Base-by-base conservation (phyloP, 441 rosid genomes). In the Hypseocharis bilobata region DNA sequence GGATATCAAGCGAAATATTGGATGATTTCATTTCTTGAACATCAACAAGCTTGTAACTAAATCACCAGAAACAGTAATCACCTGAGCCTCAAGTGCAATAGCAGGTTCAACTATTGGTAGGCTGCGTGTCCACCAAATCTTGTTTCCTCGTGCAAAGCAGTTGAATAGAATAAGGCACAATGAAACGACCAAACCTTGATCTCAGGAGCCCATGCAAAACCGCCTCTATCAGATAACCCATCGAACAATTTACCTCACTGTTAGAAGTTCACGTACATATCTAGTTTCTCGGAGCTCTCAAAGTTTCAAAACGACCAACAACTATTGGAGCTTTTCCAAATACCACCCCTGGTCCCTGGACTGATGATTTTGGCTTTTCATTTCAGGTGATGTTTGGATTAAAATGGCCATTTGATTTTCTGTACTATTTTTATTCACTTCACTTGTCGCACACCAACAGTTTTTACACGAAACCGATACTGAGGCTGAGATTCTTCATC, bases 381-480 rank as follows among this genome's bases (percentile, higher is more conserved):
- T 1, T 30, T 55, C 45, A 16, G 19, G 27, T 8, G 6, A 28
- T 17, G 49, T 2, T 16, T 14, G 6, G 6, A 40, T 26, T 38
- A 32, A 3, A 17, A 25, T 38, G 38, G 32, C 58, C 42, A 57
- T 63, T 56, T 11, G 20, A 23, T 32, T 25, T 26, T 5, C 16
- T 34, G 13, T 17, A 3, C 11, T 13, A 6, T 56, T 60, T 60
- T 59, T 55, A 36, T 65, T 88, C 78, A 92, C 75, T 87, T 89
- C 47, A 91, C 96, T 16, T 89, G 78, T 49, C 88, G 83, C 38
- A 84, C 86, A 42, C 92, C 95, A 13, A 83, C 87, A 26, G 91
- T 88, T 79, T 76, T 85, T 22, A 92, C 86, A 20, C 95, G 90
- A 78, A 92, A 92, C 34, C 91, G 77, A 70, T 82, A 92, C 76